A percentile compares a stretch with the other conserved stretches of the same genome.
Evolutionary conservation across 805 yeast genomes (phyloP).

Genomic region (Suhomyces emberorum): DNA sequence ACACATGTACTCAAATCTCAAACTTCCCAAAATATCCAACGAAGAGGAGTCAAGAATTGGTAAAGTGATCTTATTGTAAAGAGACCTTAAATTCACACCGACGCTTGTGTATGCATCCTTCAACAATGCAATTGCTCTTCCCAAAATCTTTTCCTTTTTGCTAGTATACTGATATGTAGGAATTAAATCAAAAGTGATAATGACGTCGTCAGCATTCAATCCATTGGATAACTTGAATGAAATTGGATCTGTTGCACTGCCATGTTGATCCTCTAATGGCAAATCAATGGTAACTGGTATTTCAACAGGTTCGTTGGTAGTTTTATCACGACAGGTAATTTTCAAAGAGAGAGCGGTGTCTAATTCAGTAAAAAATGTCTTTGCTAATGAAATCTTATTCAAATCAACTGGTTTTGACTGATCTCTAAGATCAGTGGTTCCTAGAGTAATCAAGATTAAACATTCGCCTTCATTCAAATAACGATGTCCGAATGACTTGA

Average conservation of each 20-base stretch:
- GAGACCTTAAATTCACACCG: constrained; percentile 63
- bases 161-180: constrained; percentile 70
- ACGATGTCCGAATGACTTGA: constrained; percentile 84
- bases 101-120: constrained; percentile 60
- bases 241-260: constrained; percentile 69
- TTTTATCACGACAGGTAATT: constrained; percentile 41
- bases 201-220: constrained; percentile 48
- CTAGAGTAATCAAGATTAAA: constrained; percentile 76
- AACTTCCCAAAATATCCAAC: constrained; percentile 70
- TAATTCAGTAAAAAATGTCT: constrained; percentile 74
- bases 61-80: constrained; percentile 61
- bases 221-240: constrained; percentile 57
- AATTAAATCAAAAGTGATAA: constrained; percentile 77
- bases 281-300: constrained; percentile 68
- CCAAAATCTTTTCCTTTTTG: constrained; percentile 49
- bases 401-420: constrained; percentile 58
- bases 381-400: constrained; percentile 70
- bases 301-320: constrained; percentile 33
- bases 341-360: constrained; percentile 84
- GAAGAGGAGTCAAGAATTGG: constrained; percentile 75
- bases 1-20: constrained; percentile 70
- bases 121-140: constrained; percentile 79
- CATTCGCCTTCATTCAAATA: constrained; percentile 63
- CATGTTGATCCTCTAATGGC: constrained; percentile 77
- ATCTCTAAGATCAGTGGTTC: constrained; percentile 76